phyloP scores from a whole-genome alignment of 495 filamentous ascomycete genomes.

The Aspergillus baeticus region DNA sequence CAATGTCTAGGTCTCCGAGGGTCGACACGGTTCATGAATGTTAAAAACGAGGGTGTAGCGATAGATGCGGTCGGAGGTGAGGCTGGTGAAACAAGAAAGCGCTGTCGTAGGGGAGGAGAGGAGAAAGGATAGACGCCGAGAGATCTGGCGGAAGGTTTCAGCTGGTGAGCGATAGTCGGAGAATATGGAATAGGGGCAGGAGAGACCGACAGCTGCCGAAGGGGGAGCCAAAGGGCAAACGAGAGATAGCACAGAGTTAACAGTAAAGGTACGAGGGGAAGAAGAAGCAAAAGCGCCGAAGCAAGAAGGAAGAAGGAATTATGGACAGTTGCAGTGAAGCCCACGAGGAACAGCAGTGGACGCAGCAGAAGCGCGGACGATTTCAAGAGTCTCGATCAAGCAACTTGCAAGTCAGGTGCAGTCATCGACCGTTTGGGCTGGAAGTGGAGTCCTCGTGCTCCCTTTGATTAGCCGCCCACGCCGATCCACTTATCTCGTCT shows the following conservation, averaged over 20 bases:
- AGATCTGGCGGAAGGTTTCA: slow-evolving; percentile 14
- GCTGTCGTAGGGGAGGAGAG: neutral
- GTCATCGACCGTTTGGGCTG: neutral
- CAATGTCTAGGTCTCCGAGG: slow-evolving; percentile 2
- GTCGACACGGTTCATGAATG: slow-evolving; percentile 17
- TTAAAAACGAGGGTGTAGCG: slow-evolving; percentile 3
- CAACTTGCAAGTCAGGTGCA: slow-evolving; percentile 4
- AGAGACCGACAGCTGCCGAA: neutral
- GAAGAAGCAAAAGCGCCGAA: slow-evolving; percentile 3
- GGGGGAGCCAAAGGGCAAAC: neutral
- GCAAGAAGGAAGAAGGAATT: slow-evolving; percentile 5
- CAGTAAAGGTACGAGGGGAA: neutral
- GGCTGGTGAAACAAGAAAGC: neutral
- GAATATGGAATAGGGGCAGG: slow-evolving; percentile 14
- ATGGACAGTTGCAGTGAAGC: neutral
- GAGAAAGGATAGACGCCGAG: slow-evolving; percentile 18
- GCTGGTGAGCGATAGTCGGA: slow-evolving; percentile 11
- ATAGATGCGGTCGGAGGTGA: neutral
- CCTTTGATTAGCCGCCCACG: neutral
- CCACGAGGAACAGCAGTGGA: neutral
- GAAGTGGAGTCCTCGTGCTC: neutral
- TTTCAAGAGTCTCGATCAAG: slow-evolving; percentile 11
- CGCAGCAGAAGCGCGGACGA: slow-evolving; percentile 7
- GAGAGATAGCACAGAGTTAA: neutral
- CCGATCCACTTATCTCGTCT: neutral